Evolutionary conservation across 2,329 filamentous ascomycete species (phyloP).

Genomic region (Zymoseptoria crescenta): DNA sequence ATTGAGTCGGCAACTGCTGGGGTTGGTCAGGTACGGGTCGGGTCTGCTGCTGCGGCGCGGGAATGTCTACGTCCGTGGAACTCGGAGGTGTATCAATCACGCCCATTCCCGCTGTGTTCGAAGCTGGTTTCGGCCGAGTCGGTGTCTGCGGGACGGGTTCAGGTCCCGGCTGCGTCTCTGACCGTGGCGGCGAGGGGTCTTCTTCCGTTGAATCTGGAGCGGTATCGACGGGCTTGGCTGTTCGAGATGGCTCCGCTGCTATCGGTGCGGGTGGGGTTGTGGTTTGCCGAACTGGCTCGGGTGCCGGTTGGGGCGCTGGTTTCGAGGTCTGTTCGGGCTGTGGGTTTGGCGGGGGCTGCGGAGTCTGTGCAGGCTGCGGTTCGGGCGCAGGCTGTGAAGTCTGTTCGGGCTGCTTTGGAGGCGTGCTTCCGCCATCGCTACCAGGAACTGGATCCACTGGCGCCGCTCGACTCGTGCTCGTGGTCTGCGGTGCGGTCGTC

Average conservation of each 20-base stretch:
- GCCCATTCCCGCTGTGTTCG: no score
- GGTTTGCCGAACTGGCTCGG: neutral
- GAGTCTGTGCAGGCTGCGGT: neutral
- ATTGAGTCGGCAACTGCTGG: neutral
- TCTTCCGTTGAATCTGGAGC: neutral
- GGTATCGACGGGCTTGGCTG: neutral
- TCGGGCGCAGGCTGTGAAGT: neutral
- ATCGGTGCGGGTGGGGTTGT: neutral
- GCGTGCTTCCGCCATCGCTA: neutral
- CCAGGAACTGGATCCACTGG: neutral
- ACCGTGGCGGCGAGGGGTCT: neutral
- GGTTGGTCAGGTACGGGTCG: no score
- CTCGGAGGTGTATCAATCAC: no score
- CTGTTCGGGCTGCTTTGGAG: neutral
- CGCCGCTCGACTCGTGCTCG: neutral
- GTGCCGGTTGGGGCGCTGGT: neutral
- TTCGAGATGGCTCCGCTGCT: neutral
- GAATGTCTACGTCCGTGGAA: no score
- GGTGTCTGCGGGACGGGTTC: neutral
- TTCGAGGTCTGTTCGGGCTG: neutral
- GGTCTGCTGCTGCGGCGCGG: neutral
- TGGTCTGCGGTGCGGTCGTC: neutral
- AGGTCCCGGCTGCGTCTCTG: neutral
- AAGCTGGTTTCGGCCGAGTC: no score
- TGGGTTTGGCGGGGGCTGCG: neutral